phyloP scores from a whole-genome alignment of 2,329 filamentous ascomycete genomes.

The Fusarium compactum region DNA sequence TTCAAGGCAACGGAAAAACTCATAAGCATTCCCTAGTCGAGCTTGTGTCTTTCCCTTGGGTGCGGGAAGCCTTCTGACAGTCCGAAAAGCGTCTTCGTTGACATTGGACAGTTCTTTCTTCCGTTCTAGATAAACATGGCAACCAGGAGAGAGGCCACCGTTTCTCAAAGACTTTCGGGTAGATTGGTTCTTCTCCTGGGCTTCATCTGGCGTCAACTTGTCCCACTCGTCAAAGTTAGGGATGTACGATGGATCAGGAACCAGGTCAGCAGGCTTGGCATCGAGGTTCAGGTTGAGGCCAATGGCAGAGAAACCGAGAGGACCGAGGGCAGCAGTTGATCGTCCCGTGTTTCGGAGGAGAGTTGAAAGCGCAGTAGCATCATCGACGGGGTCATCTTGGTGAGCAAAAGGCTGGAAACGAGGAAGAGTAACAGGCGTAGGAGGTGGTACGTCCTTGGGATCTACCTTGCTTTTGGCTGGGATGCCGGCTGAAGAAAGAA shows the following conservation, averaged over 20 bases:
- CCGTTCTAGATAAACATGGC: slow-evolving; percentile 69
- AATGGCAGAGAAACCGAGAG: slow-evolving; percentile 67
- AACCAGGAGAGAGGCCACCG: slow-evolving; percentile 67
- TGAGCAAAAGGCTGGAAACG: slow-evolving; percentile 55
- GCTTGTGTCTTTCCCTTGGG: slow-evolving; percentile 65
- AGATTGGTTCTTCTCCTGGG: slow-evolving; percentile 60
- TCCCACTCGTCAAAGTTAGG: slow-evolving; percentile 68
- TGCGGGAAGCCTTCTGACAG: slow-evolving; percentile 68
- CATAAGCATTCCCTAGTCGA: slow-evolving; percentile 72
- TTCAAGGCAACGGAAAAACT: slow-evolving; percentile 74
- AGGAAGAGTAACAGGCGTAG: slow-evolving; percentile 67
- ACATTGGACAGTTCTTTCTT: slow-evolving; percentile 66
- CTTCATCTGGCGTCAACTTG: slow-evolving; percentile 61
- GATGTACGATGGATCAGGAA: slow-evolving; percentile 66
- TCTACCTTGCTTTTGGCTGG: slow-evolving; percentile 51
- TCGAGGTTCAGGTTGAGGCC: slow-evolving; percentile 67
- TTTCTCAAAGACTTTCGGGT: slow-evolving; percentile 64
- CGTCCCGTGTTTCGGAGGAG: slow-evolving; percentile 67
- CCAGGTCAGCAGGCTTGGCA: slow-evolving; percentile 60
- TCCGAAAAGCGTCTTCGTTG: slow-evolving; percentile 71
- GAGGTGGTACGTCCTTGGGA: slow-evolving; percentile 66
- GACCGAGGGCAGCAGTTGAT: slow-evolving; percentile 53
- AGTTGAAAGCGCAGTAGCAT: slow-evolving; percentile 58
- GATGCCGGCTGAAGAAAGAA: slow-evolving; percentile 45
- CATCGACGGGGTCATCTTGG: slow-evolving; percentile 47